Evolutionary conservation across 129 eudicot species (phyloP), one percentile per base, ranked within the genome.

Genomic region (Escallonia herrerae): DNA sequence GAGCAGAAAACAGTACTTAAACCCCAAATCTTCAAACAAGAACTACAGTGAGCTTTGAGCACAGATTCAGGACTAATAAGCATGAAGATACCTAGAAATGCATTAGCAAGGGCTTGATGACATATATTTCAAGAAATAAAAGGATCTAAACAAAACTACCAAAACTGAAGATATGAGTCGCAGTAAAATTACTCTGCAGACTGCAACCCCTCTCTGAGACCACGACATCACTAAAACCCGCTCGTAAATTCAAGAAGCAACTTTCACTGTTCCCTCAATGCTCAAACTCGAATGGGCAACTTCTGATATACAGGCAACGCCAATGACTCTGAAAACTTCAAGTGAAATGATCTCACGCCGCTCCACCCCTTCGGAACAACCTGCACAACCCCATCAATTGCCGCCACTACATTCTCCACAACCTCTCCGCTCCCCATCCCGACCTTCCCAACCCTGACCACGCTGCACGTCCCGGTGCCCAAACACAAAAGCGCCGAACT

Each of bases 281-380:
- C 42, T 57, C 62, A 66, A 66, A 47, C 15, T 41, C 62, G 42
- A 15, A 40, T 51, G 47, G 39, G 59, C 49, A 65, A 39, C 39
- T 58, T 33, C 59, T 64, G 77, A 58, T 79, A 90, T 60, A 90
- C 50, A 2, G 93, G 95, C 79, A 90, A 58, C 4, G 95, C 87
- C 67, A 90, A 48, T 7, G 95, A 90, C 63, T 90, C 85, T 37
- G 85, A 72, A 69, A 90, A 84, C 93, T 87, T 90, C 84, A 90
- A 82, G 74, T 87, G 93, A 43, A 90, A 72, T 15, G 87, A 74
- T 52, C 77, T 78, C 44, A 90, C 75, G 53, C 86, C 89, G 0
- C 15, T 64, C 93, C 95, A 87, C 63, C 80, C 84, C 80, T 72
- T 90, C 2, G 95, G 95, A 58, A 82, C 86, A 70, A 82, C 62